Base-by-base conservation (phyloP, 1,139 yeast genomes). In the Suhomyces ambrosiae region DNA sequence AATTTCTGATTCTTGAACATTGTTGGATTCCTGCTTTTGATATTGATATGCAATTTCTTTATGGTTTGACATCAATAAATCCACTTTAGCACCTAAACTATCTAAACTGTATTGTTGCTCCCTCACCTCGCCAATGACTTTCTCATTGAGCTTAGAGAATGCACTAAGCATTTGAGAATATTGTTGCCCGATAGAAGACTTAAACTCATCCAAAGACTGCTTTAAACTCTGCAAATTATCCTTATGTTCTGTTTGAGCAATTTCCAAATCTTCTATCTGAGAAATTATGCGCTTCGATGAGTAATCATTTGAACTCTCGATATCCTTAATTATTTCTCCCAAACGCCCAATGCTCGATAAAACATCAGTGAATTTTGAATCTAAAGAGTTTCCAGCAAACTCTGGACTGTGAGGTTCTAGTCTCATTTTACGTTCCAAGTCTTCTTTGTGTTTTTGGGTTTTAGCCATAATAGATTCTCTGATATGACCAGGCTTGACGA, bases 71-170 rank as follows among this genome's bases (percentile, higher is more conserved):
- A 71, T 68, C 23, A 72, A 55, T 33, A 70, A 52, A 41, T 70
- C 75, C 3, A 72, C 74, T 43, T 71, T 71, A 32, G 56, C 60
- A 13, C 60, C 49, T 13, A 71, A 41, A 36, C 62, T 68, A 13
- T 61, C 67, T 34, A 65, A 60, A 14, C 63, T 60, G 35, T 46
- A 54, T 38, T 68, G 75, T 29, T 72, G 74, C 42, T 67, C 74
- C 47, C 72, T 60, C 3, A 72, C 73, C 48, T 71, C 76, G 2
- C 71, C 71, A 37, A 71, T 65, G 7, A 70, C 63, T 38, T 60
- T 66, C 37, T 68, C 68, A 41, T 69, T 69, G 14, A 68, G 50
- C 33, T 52, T 52, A 2, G 66, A 48, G 4, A 71, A 53, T 0
- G 74, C 61, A 3, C 50, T 50, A 15, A 66, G 55, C 48, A 71